Percentiles rank a stretch among this genome's conserved stretches.
Evolutionary conservation across 2,329 filamentous ascomycete species (phyloP).

Genomic region (Pseudogymnoascus sp.): DNA sequence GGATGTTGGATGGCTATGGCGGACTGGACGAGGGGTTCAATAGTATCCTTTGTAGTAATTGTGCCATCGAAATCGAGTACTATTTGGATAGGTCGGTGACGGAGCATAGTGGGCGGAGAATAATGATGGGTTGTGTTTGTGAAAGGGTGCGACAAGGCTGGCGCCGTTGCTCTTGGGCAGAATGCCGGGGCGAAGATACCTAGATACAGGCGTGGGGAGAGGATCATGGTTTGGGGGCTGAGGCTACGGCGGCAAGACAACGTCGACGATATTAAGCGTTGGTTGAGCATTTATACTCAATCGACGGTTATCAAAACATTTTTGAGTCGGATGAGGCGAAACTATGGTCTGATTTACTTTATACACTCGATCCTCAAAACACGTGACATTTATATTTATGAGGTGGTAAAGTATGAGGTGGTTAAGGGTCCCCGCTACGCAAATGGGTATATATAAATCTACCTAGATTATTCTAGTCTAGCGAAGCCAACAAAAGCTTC

Average conservation of each 20-base stretch:
- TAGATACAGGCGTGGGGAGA: not conserved
- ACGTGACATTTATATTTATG: not conserved
- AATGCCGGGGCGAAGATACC: not conserved
- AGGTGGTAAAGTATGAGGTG: not conserved
- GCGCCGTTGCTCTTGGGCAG: not conserved
- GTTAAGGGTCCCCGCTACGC: not conserved
- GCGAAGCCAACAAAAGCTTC: constrained; percentile 25
- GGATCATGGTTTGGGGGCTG: not conserved
- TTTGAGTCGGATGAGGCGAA: not conserved
- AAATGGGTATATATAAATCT: not conserved
- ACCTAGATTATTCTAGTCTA: not conserved
- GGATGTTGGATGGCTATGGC: constrained; percentile 2
- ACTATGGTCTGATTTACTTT: not conserved
- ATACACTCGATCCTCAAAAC: not conserved
- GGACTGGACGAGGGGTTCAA: constrained; percentile 14
- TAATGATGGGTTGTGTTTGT: not conserved
- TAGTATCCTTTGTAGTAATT: constrained; percentile 26
- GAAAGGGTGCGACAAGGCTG: not conserved
- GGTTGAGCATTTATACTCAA: not conserved
- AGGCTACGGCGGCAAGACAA: not conserved
- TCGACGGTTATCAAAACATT: not conserved
- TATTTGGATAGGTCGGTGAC: not conserved
- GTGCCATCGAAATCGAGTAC: constrained; percentile 22
- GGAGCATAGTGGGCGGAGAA: not conserved
- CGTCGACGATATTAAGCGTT: not conserved